Conservation (phyloP, 192 early-diverging fungal species). For the Globomyces pollinis-pini region DNA sequence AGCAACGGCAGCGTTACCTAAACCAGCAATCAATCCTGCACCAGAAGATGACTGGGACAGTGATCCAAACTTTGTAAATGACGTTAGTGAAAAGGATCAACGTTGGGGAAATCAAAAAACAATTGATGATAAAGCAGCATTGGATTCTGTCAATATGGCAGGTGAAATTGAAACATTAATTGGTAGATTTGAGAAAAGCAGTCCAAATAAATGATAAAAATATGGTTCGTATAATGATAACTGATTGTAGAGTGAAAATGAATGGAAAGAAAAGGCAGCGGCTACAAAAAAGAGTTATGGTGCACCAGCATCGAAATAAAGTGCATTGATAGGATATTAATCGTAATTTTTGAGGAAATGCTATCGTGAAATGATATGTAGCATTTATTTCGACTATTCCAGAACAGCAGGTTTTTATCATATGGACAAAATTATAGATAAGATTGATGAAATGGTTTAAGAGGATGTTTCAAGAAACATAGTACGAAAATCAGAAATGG, state of each 20-base stretch:
- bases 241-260: neutral
- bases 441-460: too few relatives aligned
- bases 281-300: neutral
- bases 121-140: conserved; percentile 3
- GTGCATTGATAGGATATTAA: neutral
- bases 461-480: too few relatives aligned
- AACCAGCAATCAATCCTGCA: neutral
- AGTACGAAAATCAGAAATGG: too few relatives aligned
- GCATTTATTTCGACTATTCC: too few relatives aligned
- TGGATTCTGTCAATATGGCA: neutral
- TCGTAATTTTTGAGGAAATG: too few relatives aligned
- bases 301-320: neutral
- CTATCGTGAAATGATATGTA: too few relatives aligned
- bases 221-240: neutral
- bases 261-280: neutral
- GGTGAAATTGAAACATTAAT: too few relatives aligned
- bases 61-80: conserved; percentile 43
- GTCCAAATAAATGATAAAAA: too few relatives aligned
- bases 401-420: too few relatives aligned
- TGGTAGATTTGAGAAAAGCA: too few relatives aligned
- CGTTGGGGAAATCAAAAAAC: conserved; percentile 42
- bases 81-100: conserved; percentile 32
- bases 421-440: too few relatives aligned
- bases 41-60: conserved; percentile 32
- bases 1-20: conserved; percentile 3